Evolutionary conservation across 2,329 filamentous ascomycete species (phyloP), one percentile per base, ranked within the genome.

Genomic region (Penicillium vulpinum): DNA sequence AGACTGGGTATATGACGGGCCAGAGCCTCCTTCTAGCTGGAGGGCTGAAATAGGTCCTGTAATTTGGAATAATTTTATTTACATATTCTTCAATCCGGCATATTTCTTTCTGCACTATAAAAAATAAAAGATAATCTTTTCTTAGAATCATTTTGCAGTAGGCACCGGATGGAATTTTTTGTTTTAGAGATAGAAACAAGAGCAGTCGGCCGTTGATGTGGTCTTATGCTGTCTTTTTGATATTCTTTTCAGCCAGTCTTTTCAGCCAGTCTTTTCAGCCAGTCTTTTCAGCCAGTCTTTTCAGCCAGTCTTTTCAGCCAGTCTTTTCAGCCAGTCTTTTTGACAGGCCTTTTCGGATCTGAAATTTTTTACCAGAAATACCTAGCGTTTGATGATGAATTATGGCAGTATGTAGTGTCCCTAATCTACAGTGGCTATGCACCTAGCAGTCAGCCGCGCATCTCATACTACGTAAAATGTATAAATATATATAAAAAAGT

Each of bases 1-100:
- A 74, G 65, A 87, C 83, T 16, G 84, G 85, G 0, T 87, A 86
- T 60, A 71, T 84, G 73, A 85, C 82, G 0, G 82, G 81, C 1
- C 82, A 85, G 69, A 83, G 80, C 59, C 75, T 85, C 28, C 59
- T 84, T 62, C 62, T 84, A 59, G 80, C 79, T 38, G 82, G 81
- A 21, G 81, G 81, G 1, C 69, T 84, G 61, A 83, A 82, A 64
- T 82, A 46, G 13, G 8, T 22, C 22, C 11, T 33, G 11, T 6
- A 33, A 22, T 22, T 22, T 11, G 7, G 4, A 4, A 3, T 7
- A 9, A 44, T 16, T 21, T 4, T 21, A 16, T 31, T 22, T 21
- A 6, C 18, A 2, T 6, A 45, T 16, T 31, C n/a, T n/a, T n/a
- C n/a, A n/a, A n/a, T n/a, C n/a, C n/a, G n/a, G n/a, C n/a, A n/a